Percentiles rank a stretch among this genome's conserved stretches.
phyloP scores from a whole-genome alignment of 2,329 filamentous ascomycete genomes.

The Fusarium guadeloupense region DNA sequence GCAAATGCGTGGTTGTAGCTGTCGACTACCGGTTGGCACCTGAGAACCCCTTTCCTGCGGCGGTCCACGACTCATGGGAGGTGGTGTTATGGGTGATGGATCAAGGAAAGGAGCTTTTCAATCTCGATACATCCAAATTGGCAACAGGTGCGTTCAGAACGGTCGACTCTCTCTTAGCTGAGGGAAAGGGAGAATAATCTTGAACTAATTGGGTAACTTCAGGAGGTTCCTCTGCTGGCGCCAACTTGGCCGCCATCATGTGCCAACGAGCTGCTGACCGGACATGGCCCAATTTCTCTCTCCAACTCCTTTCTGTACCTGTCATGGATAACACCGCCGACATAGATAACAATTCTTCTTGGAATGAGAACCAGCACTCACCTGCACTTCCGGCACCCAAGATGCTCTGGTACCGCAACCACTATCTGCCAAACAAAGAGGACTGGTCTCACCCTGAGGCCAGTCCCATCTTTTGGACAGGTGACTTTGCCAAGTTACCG shows the following conservation, averaged over 20 bases:
- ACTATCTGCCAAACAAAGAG: slow-evolving; percentile 1
- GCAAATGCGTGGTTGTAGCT: neutral
- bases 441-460: neutral
- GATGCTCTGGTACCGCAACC: slow-evolving; percentile 16
- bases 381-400: neutral
- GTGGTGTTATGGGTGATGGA: neutral
- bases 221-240: slow-evolving; percentile 19
- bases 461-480: neutral
- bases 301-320: slow-evolving; percentile 13
- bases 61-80: slow-evolving; percentile 15
- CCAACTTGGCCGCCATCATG: slow-evolving; percentile 14
- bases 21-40: slow-evolving; percentile 11
- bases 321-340: slow-evolving; percentile 18
- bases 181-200: no score
- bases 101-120: rapidly evolving
- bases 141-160: neutral
- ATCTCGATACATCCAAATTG: neutral
- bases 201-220: neutral
- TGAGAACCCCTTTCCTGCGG: slow-evolving; percentile 7
- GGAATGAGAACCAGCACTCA: slow-evolving; percentile 2
- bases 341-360: neutral
- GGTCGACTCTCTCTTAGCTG: no score
- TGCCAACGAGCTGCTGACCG: slow-evolving; percentile 16
- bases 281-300: neutral
- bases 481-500: slow-evolving; percentile 7